Conservation (phyloP, 1,284 basidiomycete genomes). For the Vanrija humicola region DNA sequence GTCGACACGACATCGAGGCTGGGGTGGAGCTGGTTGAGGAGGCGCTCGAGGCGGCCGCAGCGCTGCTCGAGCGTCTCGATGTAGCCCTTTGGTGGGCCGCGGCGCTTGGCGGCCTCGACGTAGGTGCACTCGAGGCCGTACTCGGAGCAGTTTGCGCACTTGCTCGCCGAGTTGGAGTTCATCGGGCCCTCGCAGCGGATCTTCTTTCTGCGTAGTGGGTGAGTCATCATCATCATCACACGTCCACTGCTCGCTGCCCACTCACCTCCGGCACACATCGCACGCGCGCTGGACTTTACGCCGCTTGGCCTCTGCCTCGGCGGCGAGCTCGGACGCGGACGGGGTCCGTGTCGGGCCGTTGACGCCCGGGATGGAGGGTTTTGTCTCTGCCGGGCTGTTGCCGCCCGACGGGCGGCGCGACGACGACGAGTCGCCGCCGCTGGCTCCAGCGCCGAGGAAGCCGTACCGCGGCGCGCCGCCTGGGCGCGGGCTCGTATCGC, state of each 20-base stretch:
- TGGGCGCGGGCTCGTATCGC: neutral
- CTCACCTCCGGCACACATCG: conserved; percentile 40
- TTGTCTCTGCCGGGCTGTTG: too few relatives aligned
- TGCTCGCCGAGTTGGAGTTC: conserved; percentile 34
- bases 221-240: conserved; percentile 6
- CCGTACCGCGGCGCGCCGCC: neutral
- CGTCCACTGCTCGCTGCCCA: neutral
- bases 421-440: neutral
- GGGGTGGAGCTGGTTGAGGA: conserved; percentile 64
- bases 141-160: conserved; percentile 72
- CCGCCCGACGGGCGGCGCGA: neutral
- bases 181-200: conserved; percentile 49
- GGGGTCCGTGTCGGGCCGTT: conserved; percentile 1
- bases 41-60: conserved; percentile 66
- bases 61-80: conserved; percentile 68
- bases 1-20: conserved; percentile 62
- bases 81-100: conserved; percentile 78
- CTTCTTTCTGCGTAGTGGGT: conserved; percentile 32
- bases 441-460: too few relatives aligned
- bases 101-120: conserved; percentile 68
- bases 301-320: conserved; percentile 23
- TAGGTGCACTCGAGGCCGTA: conserved; percentile 73
- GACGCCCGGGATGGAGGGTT: neutral
- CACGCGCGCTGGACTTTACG: conserved; percentile 43
- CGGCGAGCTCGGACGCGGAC: conserved; percentile 12